Evolutionary conservation across 2,329 filamentous ascomycete species (phyloP).

Genomic region (Zopfia rhizophila): DNA sequence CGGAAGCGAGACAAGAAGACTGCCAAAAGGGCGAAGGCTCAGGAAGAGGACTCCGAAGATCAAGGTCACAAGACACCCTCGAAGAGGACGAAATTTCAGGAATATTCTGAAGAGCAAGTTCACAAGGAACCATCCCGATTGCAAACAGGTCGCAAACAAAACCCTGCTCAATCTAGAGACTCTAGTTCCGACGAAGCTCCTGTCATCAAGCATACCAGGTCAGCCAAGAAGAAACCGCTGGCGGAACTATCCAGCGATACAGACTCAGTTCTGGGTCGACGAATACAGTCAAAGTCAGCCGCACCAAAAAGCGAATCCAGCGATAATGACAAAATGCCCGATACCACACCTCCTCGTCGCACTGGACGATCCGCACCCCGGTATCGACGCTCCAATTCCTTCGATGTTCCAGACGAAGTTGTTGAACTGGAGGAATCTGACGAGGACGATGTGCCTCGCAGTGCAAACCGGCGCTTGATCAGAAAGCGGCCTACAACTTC

Average conservation of each 20-base stretch:
- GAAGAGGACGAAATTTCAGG: too few relatives aligned
- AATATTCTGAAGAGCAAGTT: neutral
- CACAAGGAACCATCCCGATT: neutral
- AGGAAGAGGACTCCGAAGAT: neutral
- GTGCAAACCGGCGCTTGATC: neutral
- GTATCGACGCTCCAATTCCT: conserved; percentile 7
- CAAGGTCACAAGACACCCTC: neutral
- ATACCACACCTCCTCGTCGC: conserved; percentile 15
- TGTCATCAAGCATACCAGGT: neutral
- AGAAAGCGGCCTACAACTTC: neutral
- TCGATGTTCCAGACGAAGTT: conserved; percentile 17
- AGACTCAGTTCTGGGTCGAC: conserved; percentile 25
- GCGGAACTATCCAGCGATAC: conserved; percentile 17
- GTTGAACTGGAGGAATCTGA: conserved; percentile 14
- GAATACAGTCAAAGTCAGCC: too few relatives aligned
- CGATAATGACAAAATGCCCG: conserved; percentile 19
- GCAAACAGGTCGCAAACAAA: neutral
- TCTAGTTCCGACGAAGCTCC: too few relatives aligned
- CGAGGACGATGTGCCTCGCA: conserved; percentile 4
- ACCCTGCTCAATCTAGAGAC: too few relatives aligned
- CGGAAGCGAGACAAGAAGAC: neutral
- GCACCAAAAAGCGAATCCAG: conserved; percentile 5
- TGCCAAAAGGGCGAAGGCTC: too few relatives aligned
- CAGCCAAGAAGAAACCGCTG: conserved; percentile 1
- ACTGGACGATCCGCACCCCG: neutral